Evolutionary conservation across 768 basidiomycete genomes (phyloP).

Genomic region (Boletus fagicola): DNA sequence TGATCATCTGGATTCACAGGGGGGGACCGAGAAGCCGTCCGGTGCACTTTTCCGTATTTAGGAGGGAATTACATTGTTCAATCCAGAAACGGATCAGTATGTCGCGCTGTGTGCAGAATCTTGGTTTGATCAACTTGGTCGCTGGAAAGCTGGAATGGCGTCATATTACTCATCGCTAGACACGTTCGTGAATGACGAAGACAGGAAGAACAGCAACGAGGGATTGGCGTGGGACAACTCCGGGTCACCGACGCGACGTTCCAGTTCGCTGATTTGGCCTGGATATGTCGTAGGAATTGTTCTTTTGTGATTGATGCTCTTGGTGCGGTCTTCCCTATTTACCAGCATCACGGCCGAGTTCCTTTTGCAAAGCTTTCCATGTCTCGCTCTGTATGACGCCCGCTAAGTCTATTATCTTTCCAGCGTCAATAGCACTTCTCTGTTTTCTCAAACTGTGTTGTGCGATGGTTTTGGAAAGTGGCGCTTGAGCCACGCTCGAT

Average conservation of each 20-base stretch:
- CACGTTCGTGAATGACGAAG: constrained; percentile 7
- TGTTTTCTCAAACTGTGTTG: not conserved
- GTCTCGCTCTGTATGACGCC: not conserved
- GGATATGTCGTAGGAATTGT: not conserved
- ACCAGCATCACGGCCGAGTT: not conserved
- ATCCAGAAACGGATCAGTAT: too few relatives aligned
- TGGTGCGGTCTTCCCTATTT: too few relatives aligned
- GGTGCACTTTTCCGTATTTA: constrained; percentile 3
- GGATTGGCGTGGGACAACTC: not conserved
- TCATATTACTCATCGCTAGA: constrained; percentile 6
- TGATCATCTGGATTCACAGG: too few relatives aligned
- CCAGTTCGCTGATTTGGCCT: not conserved
- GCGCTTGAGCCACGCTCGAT: not conserved
- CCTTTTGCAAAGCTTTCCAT: too few relatives aligned
- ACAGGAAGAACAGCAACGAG: constrained; percentile 3
- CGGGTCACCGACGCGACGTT: not conserved
- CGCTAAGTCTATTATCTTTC: not conserved
- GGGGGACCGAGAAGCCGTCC: too few relatives aligned
- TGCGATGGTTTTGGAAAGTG: not conserved
- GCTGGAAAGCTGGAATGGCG: constrained; percentile 14
- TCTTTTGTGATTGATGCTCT: not conserved
- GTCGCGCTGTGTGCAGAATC: constrained; percentile 5
- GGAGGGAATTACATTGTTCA: too few relatives aligned
- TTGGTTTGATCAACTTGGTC: constrained; percentile 9
- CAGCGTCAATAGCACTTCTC: not conserved